Evolutionary conservation across 345 rosid genomes (phyloP), one percentile per base, ranked within the genome.

Genomic region (Eucalyptus urophylla): DNA sequence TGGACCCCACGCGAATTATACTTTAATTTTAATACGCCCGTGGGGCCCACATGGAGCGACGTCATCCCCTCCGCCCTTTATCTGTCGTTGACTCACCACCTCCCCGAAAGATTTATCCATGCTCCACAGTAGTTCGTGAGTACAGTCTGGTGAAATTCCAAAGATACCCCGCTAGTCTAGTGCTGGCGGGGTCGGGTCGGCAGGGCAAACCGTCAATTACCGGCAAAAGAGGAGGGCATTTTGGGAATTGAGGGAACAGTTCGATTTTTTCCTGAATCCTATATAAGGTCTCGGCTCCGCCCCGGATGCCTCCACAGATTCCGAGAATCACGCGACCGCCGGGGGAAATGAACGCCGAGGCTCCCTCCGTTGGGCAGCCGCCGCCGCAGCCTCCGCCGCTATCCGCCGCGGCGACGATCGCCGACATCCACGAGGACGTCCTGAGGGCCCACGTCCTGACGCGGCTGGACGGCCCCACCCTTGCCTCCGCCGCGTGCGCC

Each of bases 391-490:
- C 27, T 1, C 13, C 86, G 24, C 43, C 87, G 45, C 2, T 67
- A 29, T 21, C 88, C 51, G 54, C 76, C 88, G 88, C 11, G 56
- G 58, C 47, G 53, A 11, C 91, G 17, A 90, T 94, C 90, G 89
- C 95, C 87, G 47, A 89, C 92, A 85, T 96, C 87, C 96, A 95
- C 91, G 88, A 87, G 7, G 96, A 97, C 88, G 92, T 97, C 89
- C 87, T 96, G 81, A 94, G 90, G 54, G 33, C 94, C 31, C 96
- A 95, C 92, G 92, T 97, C 92, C 88, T 97, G 56, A 92, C 95
- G 24, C 95, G 96, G 7, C 95, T 97, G 33, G 98, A 96, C 90
- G 98, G 99, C 40, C 92, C 93, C 27, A 58, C 95, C 14, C 91
- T 97, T 21, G 95, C 96, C 80, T 93, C 97, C 87, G 89, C 92